A percentile compares a stretch with the other conserved stretches of the same genome.
Evolutionary conservation across 371 early-diverging fungal species (phyloP).

Genomic region (Nosema muscidifuracis): DNA sequence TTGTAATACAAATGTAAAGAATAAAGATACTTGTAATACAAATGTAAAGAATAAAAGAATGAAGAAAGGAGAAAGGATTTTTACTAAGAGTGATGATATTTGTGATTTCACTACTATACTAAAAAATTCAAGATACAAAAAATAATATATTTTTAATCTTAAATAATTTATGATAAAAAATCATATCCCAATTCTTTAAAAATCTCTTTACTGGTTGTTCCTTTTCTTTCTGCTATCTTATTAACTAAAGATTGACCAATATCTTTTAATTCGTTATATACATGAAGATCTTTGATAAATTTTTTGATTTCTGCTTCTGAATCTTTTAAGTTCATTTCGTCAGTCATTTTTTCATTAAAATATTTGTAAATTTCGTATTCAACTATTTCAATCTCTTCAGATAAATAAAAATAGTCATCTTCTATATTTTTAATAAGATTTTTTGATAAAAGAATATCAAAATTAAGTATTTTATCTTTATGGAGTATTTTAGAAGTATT

Average conservation of each 20-base stretch:
- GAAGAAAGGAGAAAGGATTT: too few relatives aligned
- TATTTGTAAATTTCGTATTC: slow-evolving; percentile 38
- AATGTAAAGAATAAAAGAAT: too few relatives aligned
- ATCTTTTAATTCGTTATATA: slow-evolving; percentile 62
- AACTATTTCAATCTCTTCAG: background rate
- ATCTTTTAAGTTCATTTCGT: slow-evolving; percentile 41
- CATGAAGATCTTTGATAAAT: slow-evolving; percentile 50
- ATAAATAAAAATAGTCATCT: slow-evolving; percentile 38
- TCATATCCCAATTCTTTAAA: slow-evolving; percentile 42
- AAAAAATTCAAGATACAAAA: too few relatives aligned
- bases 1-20: too few relatives aligned
- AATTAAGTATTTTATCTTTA: slow-evolving; percentile 13
- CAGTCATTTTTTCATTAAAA: slow-evolving; percentile 10
- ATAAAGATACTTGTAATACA: too few relatives aligned
- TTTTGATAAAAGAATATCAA: slow-evolving; percentile 18
- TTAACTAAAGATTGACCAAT: slow-evolving; percentile 54
- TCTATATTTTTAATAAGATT: background rate
- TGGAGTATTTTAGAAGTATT: slow-evolving; percentile 8
- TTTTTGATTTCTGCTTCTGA: slow-evolving; percentile 40
- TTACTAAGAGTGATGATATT: too few relatives aligned
- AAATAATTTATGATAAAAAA: too few relatives aligned
- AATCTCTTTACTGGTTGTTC: slow-evolving; percentile 45
- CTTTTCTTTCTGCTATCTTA: slow-evolving; percentile 53
- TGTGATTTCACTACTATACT: too few relatives aligned
- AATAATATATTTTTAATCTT: too few relatives aligned